Evolutionary conservation across 202 grass and related monocot species (phyloP).

Genomic region (Setaria viridis): DNA sequence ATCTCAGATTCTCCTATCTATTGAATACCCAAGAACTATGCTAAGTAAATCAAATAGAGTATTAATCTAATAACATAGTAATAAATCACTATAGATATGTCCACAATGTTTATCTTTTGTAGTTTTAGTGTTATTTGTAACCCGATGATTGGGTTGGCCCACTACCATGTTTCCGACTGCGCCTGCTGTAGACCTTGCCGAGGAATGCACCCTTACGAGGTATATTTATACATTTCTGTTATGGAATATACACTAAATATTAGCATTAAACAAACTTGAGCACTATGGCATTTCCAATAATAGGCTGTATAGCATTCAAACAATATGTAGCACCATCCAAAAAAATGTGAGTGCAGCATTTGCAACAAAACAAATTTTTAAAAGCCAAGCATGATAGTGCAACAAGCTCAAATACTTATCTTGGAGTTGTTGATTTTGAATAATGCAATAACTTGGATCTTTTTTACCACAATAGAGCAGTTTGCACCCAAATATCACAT

Average conservation of each 20-base stretch:
- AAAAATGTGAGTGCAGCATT: not conserved
- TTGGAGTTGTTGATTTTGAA: slow-evolving; percentile 9
- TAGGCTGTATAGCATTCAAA: slow-evolving; percentile 5
- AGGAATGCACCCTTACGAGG: not conserved
- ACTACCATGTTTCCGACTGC: slow-evolving; percentile 46
- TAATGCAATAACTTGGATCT: not conserved
- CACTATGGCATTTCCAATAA: slow-evolving; percentile 30
- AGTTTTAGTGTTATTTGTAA: slow-evolving; percentile 6
- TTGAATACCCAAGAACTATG: slow-evolving; percentile 14
- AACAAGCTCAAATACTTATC: not conserved
- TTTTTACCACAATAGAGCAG: not conserved
- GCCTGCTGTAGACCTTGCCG: slow-evolving; percentile 53
- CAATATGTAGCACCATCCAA: slow-evolving; percentile 4
- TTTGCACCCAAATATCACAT: slow-evolving; percentile 15
- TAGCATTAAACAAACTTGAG: slow-evolving; percentile 44
- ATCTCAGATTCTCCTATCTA: slow-evolving; percentile 10
- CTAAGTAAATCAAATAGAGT: slow-evolving; percentile 32
- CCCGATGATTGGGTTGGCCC: slow-evolving; percentile 26
- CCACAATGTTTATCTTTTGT: slow-evolving; percentile 3
- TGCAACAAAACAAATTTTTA: slow-evolving; percentile 7
- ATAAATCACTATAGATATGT: not conserved
- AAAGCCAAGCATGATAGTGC: not conserved
- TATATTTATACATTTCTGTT: slow-evolving; percentile 48
- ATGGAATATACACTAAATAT: slow-evolving; percentile 51
- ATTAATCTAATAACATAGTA: slow-evolving; percentile 11